Percentiles rank a stretch among this genome's conserved stretches.
Conservation (phyloP, 2,329 filamentous ascomycete genomes). For the Dactylellina drechsleri region DNA sequence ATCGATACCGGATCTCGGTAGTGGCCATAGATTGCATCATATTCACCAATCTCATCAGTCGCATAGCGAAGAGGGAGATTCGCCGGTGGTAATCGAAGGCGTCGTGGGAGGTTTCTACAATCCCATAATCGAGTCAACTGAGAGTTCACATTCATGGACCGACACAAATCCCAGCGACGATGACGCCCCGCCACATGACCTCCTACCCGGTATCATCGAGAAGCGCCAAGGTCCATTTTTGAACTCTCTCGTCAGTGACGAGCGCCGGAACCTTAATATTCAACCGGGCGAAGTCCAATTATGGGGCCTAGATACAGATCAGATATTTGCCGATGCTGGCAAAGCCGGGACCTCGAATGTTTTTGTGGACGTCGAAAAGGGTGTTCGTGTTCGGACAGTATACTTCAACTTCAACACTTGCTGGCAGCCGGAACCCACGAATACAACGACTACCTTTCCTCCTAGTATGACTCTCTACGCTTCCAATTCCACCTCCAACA, state of each 20-base stretch:
- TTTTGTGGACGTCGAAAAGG: slow-evolving; percentile 56
- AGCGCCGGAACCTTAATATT: slow-evolving; percentile 37
- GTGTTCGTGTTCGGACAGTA: slow-evolving; percentile 66
- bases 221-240: slow-evolving; percentile 31
- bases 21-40: slow-evolving; percentile 57
- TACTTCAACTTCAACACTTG: slow-evolving; percentile 91
- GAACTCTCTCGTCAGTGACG: slow-evolving; percentile 33
- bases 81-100: slow-evolving; percentile 22
- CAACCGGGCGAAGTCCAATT: slow-evolving; percentile 39
- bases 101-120: slow-evolving; percentile 56
- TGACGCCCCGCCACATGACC: slow-evolving; percentile 15
- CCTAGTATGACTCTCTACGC: slow-evolving; percentile 83
- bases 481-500: slow-evolving; percentile 73
- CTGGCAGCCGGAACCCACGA: slow-evolving; percentile 72
- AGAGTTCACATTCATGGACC: slow-evolving; percentile 28
- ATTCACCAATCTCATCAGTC: slow-evolving; percentile 54
- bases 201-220: slow-evolving; percentile 34
- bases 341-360: slow-evolving; percentile 40
- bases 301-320: slow-evolving; percentile 50
- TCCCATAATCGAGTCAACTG: slow-evolving; percentile 43
- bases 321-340: slow-evolving; percentile 56
- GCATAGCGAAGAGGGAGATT: slow-evolving; percentile 59
- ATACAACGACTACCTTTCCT: slow-evolving; percentile 66
- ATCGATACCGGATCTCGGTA: slow-evolving; percentile 64
- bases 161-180: slow-evolving; percentile 17